A percentile compares a stretch with the other conserved stretches of the same genome.
Evolutionary conservation across 2,329 filamentous ascomycete species (phyloP).

Genomic region (Mycogone perniciosa): DNA sequence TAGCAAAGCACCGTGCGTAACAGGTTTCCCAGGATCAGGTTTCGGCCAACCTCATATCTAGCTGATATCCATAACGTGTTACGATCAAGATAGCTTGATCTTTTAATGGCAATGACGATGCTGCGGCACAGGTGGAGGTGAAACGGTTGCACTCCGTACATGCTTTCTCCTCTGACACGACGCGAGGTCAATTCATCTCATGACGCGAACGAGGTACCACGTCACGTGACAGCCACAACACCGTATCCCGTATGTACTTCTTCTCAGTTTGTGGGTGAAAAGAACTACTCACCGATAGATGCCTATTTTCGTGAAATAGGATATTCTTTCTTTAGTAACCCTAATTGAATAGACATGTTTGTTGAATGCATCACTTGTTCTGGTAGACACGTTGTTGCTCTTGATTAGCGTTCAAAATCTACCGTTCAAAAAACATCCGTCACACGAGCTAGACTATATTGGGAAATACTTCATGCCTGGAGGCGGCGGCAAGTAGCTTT

Average conservation of each 20-base stretch:
- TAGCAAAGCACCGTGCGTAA: conserved; percentile 5
- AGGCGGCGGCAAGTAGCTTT: conserved; percentile 6
- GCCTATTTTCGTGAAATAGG: too few relatives aligned
- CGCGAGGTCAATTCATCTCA: conserved; percentile 12
- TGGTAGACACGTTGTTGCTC: too few relatives aligned
- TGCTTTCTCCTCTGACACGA: not conserved
- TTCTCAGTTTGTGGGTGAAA: too few relatives aligned
- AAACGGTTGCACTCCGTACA: not conserved
- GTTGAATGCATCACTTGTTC: too few relatives aligned
- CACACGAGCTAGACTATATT: conserved; percentile 1
- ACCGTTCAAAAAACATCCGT: not conserved
- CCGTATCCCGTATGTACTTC: too few relatives aligned
- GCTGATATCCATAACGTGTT: not conserved
- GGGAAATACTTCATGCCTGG: conserved; percentile 7
- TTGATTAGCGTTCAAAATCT: too few relatives aligned
- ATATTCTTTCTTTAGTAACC: too few relatives aligned
- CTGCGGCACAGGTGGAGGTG: not conserved
- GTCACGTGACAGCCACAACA: conserved; percentile 20
- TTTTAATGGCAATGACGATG: not conserved
- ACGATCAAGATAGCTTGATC: not conserved
- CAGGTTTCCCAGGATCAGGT: not conserved
- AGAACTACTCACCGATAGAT: too few relatives aligned
- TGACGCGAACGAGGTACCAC: conserved; percentile 26
- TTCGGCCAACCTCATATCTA: not conserved
- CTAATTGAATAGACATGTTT: too few relatives aligned